phyloP scores from a whole-genome alignment of 106 monocot genomes.

The Posidonia australis region DNA sequence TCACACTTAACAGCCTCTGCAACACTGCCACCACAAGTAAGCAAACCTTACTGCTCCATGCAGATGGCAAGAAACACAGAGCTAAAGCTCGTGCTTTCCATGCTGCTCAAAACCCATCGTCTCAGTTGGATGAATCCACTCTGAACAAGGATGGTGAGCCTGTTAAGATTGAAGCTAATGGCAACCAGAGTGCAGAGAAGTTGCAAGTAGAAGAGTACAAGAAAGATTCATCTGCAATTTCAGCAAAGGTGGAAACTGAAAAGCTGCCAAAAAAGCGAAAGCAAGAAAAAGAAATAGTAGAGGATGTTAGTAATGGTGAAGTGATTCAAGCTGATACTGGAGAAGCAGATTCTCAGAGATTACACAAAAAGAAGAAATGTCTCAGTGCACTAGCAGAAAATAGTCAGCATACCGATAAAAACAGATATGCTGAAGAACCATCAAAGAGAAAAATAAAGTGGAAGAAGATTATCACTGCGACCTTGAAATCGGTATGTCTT shows the following conservation, averaged over 20 bases:
- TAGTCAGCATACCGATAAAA: constrained; percentile 1
- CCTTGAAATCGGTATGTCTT: constrained; percentile 53
- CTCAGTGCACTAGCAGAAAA: constrained; percentile 2
- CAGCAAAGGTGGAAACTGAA: constrained; percentile 7
- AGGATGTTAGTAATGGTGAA: constrained; percentile 35
- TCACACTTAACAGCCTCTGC: constrained; percentile 48
- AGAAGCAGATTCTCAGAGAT: constrained; percentile 2
- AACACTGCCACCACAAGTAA: constrained; percentile 78
- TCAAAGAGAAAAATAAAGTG: constrained; percentile 55
- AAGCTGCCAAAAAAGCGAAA: constrained; percentile 37
- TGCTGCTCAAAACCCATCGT: constrained; percentile 60
- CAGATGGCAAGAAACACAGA: constrained; percentile 96
- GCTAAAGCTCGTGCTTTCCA: constrained; percentile 88
- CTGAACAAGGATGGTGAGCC: constrained; percentile 9
- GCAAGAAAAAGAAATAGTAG: constrained; percentile 7
- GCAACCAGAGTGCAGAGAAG: constrained; percentile 16
- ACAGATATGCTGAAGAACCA: neutral
- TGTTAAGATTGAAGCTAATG: constrained; percentile 22
- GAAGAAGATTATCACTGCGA: constrained; percentile 71
- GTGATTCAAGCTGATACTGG: constrained; percentile 33
- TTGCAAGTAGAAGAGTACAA: neutral
- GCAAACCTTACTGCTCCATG: constrained; percentile 80
- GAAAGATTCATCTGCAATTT: neutral
- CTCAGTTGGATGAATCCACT: constrained; percentile 17
- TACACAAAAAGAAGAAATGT: constrained; percentile 25